Evolutionary conservation across 768 basidiomycete species (phyloP).

Genomic region (Mycena vulgaris): DNA sequence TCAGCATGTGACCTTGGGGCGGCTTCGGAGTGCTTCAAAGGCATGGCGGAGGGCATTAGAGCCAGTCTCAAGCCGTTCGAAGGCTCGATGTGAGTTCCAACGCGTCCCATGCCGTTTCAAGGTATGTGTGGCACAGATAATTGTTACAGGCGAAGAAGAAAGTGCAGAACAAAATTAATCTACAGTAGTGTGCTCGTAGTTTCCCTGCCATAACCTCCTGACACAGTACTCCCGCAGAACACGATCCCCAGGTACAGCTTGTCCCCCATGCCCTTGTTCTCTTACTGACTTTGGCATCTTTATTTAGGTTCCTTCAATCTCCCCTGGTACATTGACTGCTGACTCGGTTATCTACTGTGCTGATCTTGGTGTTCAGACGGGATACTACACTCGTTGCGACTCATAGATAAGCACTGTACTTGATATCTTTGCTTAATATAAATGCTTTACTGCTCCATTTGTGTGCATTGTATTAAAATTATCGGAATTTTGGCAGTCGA

Average conservation of each 20-base stretch:
- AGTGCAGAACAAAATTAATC: not conserved
- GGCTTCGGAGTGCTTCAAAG: too few relatives aligned
- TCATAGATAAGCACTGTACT: not conserved
- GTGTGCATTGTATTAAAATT: conserved; percentile 5
- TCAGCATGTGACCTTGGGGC: too few relatives aligned
- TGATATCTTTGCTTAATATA: conserved; percentile 10
- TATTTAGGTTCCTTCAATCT: conserved; percentile 1
- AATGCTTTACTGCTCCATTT: conserved; percentile 11
- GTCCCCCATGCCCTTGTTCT: not conserved
- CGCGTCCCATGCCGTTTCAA: too few relatives aligned
- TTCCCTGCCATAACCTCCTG: not conserved
- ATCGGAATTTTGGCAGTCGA: not conserved
- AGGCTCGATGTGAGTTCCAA: too few relatives aligned
- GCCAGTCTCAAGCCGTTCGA: too few relatives aligned
- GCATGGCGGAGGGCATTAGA: too few relatives aligned
- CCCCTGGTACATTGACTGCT: conserved; percentile 1
- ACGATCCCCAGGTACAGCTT: conserved; percentile 1
- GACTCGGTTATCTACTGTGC: conserved; percentile 3
- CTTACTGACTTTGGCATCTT: conserved; percentile 11
- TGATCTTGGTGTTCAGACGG: conserved; percentile 5
- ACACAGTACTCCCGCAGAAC: too few relatives aligned
- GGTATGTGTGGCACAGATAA: too few relatives aligned
- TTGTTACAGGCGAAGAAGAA: not conserved
- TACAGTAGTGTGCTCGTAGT: not conserved
- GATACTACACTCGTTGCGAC: not conserved